Evolutionary conservation across 306 rosid genomes (phyloP).

Genomic region (Trichosanthes cucumerina): DNA sequence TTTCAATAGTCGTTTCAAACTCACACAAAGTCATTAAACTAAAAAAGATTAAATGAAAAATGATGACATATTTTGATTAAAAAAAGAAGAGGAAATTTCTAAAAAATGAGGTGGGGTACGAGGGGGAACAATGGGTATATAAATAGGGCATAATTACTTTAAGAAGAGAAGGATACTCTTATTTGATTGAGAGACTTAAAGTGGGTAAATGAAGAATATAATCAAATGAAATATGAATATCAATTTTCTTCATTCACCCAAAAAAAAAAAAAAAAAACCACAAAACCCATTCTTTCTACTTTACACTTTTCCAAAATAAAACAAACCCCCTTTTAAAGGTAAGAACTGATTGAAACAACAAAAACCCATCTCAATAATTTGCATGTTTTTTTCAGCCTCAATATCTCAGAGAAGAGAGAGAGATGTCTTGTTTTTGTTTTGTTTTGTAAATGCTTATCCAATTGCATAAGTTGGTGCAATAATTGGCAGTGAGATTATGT

Average conservation of each 20-base stretch:
- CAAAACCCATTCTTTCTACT: neutral
- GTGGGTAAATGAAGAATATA: neutral
- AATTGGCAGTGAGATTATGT: neutral
- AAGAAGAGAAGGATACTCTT: neutral
- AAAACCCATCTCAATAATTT: neutral
- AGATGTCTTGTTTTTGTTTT: neutral
- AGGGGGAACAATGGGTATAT: neutral
- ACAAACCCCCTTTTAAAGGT: neutral
- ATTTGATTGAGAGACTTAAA: constrained; percentile 3
- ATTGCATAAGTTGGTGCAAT: neutral
- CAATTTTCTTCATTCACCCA: neutral
- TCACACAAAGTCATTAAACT: too few relatives aligned
- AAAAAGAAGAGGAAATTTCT: neutral
- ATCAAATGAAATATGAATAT: neutral
- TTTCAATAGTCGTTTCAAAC: neutral
- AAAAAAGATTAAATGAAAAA: too few relatives aligned
- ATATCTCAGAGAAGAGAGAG: neutral
- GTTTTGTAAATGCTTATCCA: neutral
- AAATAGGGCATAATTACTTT: neutral
- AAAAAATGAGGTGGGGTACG: neutral
- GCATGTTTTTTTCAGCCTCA: neutral
- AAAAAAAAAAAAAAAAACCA: neutral
- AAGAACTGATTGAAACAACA: neutral
- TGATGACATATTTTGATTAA: neutral
- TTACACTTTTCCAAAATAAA: neutral